phyloP scores from a whole-genome alignment of 139 green algal species.

The Yamagishiella unicocca region DNA sequence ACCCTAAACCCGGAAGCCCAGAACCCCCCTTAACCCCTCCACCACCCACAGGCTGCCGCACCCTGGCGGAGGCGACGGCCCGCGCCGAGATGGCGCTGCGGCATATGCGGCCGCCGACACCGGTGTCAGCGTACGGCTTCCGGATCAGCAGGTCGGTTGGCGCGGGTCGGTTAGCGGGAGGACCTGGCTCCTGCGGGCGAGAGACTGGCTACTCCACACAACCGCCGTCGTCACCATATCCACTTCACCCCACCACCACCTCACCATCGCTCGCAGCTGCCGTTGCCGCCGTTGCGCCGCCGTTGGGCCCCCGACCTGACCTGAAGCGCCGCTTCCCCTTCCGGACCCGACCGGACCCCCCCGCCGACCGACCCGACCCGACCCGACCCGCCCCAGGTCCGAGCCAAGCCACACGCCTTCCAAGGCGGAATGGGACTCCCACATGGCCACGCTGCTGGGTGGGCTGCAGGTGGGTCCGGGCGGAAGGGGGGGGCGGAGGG shows the following conservation, averaged over 20 bases:
- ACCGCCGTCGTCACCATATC: too few relatives aligned
- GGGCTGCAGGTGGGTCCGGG: conserved; percentile 33
- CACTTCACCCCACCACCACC: too few relatives aligned
- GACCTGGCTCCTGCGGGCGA: too few relatives aligned
- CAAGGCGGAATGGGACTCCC: conserved; percentile 59
- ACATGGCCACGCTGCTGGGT: conserved; percentile 35
- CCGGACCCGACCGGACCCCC: too few relatives aligned
- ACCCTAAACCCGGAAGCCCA: too few relatives aligned
- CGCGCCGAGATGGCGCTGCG: conserved; percentile 56
- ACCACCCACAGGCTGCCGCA: conserved; percentile 34
- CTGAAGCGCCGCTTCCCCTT: too few relatives aligned
- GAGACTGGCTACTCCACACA: too few relatives aligned
- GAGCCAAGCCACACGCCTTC: conserved; percentile 63
- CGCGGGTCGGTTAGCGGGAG: neutral
- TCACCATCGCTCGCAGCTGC: too few relatives aligned
- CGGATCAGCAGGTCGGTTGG: conserved; percentile 15
- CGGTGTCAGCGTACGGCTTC: conserved; percentile 49
- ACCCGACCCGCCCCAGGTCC: conserved; percentile 13
- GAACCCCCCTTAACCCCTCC: too few relatives aligned
- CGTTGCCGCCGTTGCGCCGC: too few relatives aligned
- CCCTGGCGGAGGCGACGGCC: conserved; percentile 38
- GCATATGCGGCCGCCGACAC: conserved; percentile 43
- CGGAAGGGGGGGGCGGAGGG: neutral
- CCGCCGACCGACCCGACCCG: too few relatives aligned
- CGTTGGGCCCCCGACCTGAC: too few relatives aligned